Conservation (phyloP, 2,329 filamentous ascomycete genomes). For the Pyrenochaeta sp. region DNA sequence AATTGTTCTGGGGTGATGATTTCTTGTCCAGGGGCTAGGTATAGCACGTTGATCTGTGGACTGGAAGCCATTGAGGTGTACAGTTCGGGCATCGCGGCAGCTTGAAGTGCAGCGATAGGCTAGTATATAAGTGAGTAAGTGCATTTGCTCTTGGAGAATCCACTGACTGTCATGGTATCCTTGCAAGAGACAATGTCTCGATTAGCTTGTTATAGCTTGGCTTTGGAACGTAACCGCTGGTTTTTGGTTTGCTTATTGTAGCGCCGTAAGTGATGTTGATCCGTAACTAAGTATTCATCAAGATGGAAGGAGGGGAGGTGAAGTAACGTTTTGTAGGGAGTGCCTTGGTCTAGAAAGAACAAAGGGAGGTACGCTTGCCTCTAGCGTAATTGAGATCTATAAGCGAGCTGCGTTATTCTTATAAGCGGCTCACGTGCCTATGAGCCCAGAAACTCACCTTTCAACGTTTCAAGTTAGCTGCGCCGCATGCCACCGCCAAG, state of each 20-base stretch:
- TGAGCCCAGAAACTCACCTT: no score
- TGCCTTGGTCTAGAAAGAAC: no score
- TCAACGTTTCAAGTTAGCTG: no score
- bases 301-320: no score
- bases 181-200: background rate
- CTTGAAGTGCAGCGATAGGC: slow-evolving; percentile 16
- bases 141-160: slow-evolving; percentile 2
- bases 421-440: no score
- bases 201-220: slow-evolving; percentile 2
- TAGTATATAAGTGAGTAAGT: slow-evolving; percentile 12
- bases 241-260: background rate
- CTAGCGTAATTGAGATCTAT: no score
- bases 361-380: no score
- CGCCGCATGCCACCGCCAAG: no score
- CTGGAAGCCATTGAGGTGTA: slow-evolving; percentile 20
- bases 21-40: slow-evolving; percentile 19
- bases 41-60: slow-evolving; percentile 22
- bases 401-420: no score
- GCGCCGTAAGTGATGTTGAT: no score
- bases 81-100: slow-evolving; percentile 25
- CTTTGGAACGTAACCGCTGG: background rate
- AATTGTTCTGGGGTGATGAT: slow-evolving; percentile 25
- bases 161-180: slow-evolving; percentile 10
- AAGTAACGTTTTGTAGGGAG: no score
- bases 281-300: no score